Conservation (phyloP, 2,329 filamentous ascomycete genomes). For the Teratosphaeria gauchensis region DNA sequence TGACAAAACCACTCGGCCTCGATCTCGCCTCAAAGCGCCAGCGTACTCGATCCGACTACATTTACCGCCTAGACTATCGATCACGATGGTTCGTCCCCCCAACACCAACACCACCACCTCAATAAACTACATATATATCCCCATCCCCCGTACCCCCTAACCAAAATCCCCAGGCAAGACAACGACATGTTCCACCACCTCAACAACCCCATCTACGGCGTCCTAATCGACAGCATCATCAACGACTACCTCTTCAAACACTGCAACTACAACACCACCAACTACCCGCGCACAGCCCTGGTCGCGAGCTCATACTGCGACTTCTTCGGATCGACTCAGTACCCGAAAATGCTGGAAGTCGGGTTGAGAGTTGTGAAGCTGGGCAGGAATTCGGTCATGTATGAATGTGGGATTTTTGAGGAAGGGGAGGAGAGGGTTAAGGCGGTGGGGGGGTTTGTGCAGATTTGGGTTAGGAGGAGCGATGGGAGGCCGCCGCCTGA, state of each 20-base stretch:
- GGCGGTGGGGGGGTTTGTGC: conserved; percentile 76
- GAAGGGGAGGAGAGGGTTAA: conserved; percentile 62
- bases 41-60: conserved; percentile 55
- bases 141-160: background rate
- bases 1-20: conserved; percentile 7
- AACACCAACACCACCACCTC: conserved; percentile 2
- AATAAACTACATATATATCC: background rate
- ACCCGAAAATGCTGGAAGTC: conserved; percentile 72
- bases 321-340: conserved; percentile 67
- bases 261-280: conserved; percentile 62
- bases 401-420: conserved; percentile 82
- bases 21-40: conserved; percentile 12
- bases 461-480: conserved; percentile 54
- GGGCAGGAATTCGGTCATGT: conserved; percentile 77
- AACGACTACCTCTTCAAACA: conserved; percentile 79
- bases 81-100: conserved; percentile 62
- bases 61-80: conserved; percentile 52
- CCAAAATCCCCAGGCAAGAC: conserved; percentile 55
- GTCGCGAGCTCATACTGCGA: conserved; percentile 80
- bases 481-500: conserved; percentile 56
- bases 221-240: conserved; percentile 66
- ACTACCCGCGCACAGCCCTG: conserved; percentile 65
- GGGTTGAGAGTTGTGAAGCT: conserved; percentile 74
- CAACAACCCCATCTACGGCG: conserved; percentile 40
- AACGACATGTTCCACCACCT: conserved; percentile 87